A percentile compares a stretch with the other conserved stretches of the same genome.
Evolutionary conservation across 805 yeast genomes (phyloP).

Genomic region (Candida awuae): DNA sequence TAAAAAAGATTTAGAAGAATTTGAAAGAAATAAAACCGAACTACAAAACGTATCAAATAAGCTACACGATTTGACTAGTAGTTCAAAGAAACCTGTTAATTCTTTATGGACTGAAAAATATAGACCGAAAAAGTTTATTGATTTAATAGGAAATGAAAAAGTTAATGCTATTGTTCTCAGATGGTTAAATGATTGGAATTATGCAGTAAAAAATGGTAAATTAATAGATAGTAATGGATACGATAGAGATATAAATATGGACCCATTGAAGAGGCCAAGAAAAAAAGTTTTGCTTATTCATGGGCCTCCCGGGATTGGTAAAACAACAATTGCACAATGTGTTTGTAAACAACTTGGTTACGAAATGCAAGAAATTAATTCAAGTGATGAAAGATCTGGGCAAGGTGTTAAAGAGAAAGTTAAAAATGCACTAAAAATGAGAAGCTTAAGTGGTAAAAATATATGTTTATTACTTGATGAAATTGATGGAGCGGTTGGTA

Average conservation of each 20-base stretch:
- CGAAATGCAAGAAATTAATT: constrained; percentile 75
- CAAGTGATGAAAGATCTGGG: constrained; percentile 71
- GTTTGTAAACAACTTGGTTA: constrained; percentile 79
- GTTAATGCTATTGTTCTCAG: constrained; percentile 49
- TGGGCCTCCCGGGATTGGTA: constrained; percentile 94
- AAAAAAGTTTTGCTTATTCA: constrained; percentile 64
- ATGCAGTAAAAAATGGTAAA: constrained; percentile 33
- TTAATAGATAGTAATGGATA: constrained; percentile 4
- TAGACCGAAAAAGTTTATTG: constrained; percentile 56
- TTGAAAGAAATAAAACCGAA: not conserved
- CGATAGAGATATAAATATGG: constrained; percentile 22
- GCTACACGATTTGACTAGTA: not conserved
- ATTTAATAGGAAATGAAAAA: constrained; percentile 61
- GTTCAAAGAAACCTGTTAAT: constrained; percentile 1
- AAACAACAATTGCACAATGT: constrained; percentile 81
- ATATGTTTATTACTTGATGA: constrained; percentile 84
- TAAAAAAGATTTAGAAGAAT: constrained; percentile 8
- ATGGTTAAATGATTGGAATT: constrained; percentile 66
- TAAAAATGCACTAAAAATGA: constrained; percentile 53
- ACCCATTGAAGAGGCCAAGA: constrained; percentile 51
- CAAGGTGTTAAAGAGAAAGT: constrained; percentile 43
- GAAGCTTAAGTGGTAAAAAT: constrained; percentile 64
- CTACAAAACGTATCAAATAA: constrained; percentile 2
- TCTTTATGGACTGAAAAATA: constrained; percentile 55
- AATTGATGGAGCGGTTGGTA: constrained; percentile 58